Base-by-base conservation (phyloP, 805 yeast species). In the Torulaspora indica region DNA sequence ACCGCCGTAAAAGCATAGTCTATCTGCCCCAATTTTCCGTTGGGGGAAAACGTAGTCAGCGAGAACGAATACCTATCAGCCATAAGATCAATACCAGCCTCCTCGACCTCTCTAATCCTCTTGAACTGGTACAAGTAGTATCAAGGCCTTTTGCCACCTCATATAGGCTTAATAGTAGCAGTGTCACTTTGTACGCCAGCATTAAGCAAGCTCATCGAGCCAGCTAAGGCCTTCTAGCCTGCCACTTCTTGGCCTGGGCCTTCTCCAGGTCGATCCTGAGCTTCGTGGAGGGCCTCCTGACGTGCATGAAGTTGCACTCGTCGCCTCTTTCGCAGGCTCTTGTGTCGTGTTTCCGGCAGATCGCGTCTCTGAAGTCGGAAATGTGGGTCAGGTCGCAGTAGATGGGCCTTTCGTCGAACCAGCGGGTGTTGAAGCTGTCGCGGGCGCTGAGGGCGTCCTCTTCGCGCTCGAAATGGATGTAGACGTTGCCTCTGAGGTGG, bases 21-120 rank as follows among this genome's bases (percentile, higher is more conserved):
- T 58, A 93, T 93, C 72, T 93, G 99, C 39, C 90, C 96, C 54
- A 93, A 78, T 73, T 93, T 93, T 55, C 99, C 99, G 68, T 95
- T 87, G 61, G 99, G 98, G 39, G 98, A 91, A 67, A 93, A 93
- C 13, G 98, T 93, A 20, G 98, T 93, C 51, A 93, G 77, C 18
- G 98, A 93, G 65, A 93, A 93, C 15, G 98, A 89, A 70, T 93
- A 93, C 76, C 98, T 81, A 68, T 93, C 98, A 48, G 98, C 95
- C 98, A 93, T 93, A 14, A 14, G 10, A 18, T 12, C 12, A 14
- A 29, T 10, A 25, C 27, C 31, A 28, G 14, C 34, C 18, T 29
- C 14, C 27, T 20, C 31, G 34, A 30, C 40, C 28, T 28, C 28
- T 15, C 22, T 29, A 18, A 24, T 14, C 4, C 15, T 8, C 13